Evolutionary conservation across 2,329 filamentous ascomycete species (phyloP), one percentile per base, ranked within the genome.

Genomic region (Cladosporium phlei): DNA sequence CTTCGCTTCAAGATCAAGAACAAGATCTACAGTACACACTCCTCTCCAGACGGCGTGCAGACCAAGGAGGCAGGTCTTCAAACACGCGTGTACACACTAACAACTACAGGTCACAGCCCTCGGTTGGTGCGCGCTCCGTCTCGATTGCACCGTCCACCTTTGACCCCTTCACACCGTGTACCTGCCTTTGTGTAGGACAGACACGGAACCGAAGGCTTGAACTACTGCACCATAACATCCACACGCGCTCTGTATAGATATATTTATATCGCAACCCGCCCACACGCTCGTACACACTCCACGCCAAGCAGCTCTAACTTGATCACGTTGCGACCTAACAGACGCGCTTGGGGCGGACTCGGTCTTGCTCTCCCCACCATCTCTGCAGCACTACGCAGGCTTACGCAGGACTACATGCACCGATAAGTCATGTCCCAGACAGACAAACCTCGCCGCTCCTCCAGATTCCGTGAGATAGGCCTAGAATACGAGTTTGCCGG

Each of bases 351-450:
- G 29, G 42, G n/a, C n/a, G n/a, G n/a, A n/a, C n/a, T n/a, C 30
- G 17, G 24, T 34, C 42, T 45, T 28, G 14, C 24, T n/a, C 14
- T 29, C 14, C 14, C 30, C 28, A 37, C 42, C 24, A 37, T 12
- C 9, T 35, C 42, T 45, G 32, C 42, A 37, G 19, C n/a, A n/a
- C n/a, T n/a, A n/a, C n/a, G n/a, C n/a, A n/a, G n/a, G n/a, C n/a
- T n/a, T n/a, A n/a, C n/a, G n/a, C n/a, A n/a, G n/a, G 21, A 45
- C 19, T 28, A 17, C 32, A 35, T 45, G 42, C 42, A 12, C 25
- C 14, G 35, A 16, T 45, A 45, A 45, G 42, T 25, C 42, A 45
- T 45, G 42, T 32, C 42, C 42, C 32, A 45, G 42, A 16, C 22
- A 35, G 37, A 29, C 17, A 29, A 29, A 22, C 40, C 34, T 29